Conservation (phyloP, 495 filamentous ascomycete genomes). For the Patellaria atrata region DNA sequence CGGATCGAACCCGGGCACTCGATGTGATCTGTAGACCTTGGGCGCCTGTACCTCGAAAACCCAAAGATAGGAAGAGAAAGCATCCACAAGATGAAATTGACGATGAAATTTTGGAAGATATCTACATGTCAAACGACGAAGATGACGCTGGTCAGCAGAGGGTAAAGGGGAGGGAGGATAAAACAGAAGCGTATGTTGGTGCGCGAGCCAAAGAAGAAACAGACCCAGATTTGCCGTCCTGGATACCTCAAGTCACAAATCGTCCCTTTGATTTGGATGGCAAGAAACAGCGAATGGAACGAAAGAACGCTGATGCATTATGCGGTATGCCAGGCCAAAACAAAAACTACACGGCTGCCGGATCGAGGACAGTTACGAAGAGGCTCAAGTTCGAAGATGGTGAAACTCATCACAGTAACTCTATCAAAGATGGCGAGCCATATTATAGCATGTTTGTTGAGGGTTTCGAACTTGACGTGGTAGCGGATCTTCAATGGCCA, state of each 20-base stretch:
- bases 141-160: background rate
- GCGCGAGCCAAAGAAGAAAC: background rate
- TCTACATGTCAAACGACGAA: constrained; percentile 1
- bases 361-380: constrained; percentile 17
- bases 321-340: constrained; percentile 23
- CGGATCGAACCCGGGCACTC: constrained; percentile 11
- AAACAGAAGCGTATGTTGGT: background rate
- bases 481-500: constrained; percentile 14
- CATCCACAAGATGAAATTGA: background rate
- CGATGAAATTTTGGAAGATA: background rate
- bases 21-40: constrained; percentile 21
- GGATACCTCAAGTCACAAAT: constrained; percentile 9
- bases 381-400: constrained; percentile 22
- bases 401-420: too few relatives aligned
- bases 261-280: constrained; percentile 6
- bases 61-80: constrained; percentile 1
- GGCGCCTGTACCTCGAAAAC: constrained; percentile 8
- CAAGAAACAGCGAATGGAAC: constrained; percentile 14
- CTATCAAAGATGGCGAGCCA: background rate
- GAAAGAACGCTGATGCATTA: constrained; percentile 29
- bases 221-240: constrained; percentile 12
- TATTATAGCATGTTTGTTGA: constrained; percentile 29
- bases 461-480: constrained; percentile 26
- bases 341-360: constrained; percentile 24
- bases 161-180: constrained; percentile 1